Evolutionary conservation across 1,284 basidiomycete genomes (phyloP).

Genomic region (Ustanciosporium gigantosporum): DNA sequence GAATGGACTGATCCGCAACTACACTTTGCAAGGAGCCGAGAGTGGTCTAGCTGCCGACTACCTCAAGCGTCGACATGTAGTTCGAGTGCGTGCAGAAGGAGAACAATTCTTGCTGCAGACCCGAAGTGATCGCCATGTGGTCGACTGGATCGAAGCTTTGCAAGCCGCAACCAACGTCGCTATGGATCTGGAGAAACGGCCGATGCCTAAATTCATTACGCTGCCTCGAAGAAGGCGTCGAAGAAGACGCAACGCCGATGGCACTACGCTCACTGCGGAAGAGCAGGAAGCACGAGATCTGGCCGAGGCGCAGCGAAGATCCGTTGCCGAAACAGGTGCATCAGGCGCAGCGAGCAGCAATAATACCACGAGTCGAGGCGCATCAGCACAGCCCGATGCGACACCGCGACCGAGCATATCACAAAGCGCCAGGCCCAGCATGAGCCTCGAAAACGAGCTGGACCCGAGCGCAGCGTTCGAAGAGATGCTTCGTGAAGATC

Average conservation of each 20-base stretch:
- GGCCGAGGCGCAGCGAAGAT: slow-evolving; percentile 52
- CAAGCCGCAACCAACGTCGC: slow-evolving; percentile 93
- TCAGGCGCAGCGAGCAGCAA: neutral
- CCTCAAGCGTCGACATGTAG: slow-evolving; percentile 87
- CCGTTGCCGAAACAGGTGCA: slow-evolving; percentile 37
- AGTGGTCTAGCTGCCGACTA: slow-evolving; percentile 94
- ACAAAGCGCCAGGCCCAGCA: slow-evolving; percentile 11
- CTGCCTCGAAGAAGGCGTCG: slow-evolving; percentile 54
- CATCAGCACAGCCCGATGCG: neutral
- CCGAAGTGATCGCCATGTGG: slow-evolving; percentile 78
- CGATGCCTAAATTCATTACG: slow-evolving; percentile 62
- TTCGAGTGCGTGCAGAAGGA: slow-evolving; percentile 87
- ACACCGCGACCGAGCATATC: slow-evolving; percentile 17
- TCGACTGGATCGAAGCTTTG: slow-evolving; percentile 95
- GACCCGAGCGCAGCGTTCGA: slow-evolving; percentile 47
- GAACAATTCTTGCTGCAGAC: slow-evolving; percentile 96
- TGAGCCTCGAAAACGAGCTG: slow-evolving; percentile 32
- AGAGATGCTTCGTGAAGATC: slow-evolving; percentile 50
- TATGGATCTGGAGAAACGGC: slow-evolving; percentile 83
- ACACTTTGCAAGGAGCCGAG: slow-evolving; percentile 87
- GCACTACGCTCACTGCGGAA: slow-evolving; percentile 16
- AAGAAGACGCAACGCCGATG: slow-evolving; percentile 40
- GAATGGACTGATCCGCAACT: slow-evolving; percentile 65
- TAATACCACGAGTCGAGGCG: neutral
- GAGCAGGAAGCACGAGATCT: slow-evolving; percentile 48